Evolutionary conservation across 805 yeast species (phyloP), one percentile per base, ranked within the genome.

Genomic region (Metschnikowia cerradonensis): DNA sequence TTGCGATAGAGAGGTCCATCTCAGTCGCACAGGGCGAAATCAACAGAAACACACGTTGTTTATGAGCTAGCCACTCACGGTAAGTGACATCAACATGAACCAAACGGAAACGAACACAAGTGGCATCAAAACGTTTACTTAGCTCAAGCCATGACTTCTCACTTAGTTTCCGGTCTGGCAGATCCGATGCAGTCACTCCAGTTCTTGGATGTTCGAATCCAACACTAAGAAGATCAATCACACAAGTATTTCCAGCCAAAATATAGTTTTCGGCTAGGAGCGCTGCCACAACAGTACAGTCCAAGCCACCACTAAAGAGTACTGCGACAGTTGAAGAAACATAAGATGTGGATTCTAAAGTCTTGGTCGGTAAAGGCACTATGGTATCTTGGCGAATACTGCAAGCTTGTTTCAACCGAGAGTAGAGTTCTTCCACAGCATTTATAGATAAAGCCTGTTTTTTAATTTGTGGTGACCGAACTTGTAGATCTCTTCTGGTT

Each of bases 1-100:
- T 82, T 1, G 97, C 97, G 47, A 94, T 94, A 0, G 96, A 88
- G 20, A 90, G 68, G 66, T 94, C 99, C 98, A 94, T 94, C 56
- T 90, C 98, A 0, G 97, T 90, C 41, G 80, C 76, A 52, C 83
- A 81, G 0, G 99, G 99, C 60, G 76, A 83, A 78, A 94, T 94
- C 40, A 92, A 70, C 23, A 77, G 70, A 41, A 74, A 67, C 0
- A 92, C 96, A 2, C 70, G 65, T 1, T 71, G 66, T 47, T 76
- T 78, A 35, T 78, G 78, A 2, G 60, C 40, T 8, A 79, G 59
- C 68, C 90, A 89, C 44, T 81, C 84, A 5, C 78, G 80, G 60
- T 86, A 91, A 1, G 86, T 70, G 2, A 94, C 86, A 61, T 94
- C 80, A 4, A 88, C 75, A 59, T 90, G 91, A 2, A 86, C 74